Base-by-base conservation (phyloP, 2,329 filamentous ascomycete genomes). In the Pseudonectria foliicola region DNA sequence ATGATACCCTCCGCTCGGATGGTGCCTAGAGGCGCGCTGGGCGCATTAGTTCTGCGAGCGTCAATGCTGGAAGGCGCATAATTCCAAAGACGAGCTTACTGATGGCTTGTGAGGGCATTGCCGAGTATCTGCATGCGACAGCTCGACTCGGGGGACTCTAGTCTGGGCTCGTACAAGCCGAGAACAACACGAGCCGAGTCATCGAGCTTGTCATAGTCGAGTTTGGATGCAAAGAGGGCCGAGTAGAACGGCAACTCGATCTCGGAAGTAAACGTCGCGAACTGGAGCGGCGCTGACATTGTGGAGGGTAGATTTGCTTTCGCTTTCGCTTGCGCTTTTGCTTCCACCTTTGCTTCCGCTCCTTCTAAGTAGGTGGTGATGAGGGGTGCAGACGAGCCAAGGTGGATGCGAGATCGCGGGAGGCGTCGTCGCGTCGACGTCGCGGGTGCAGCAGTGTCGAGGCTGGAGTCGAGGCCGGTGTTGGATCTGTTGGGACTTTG, bases 171-270 rank as follows among this genome's bases (percentile, higher is more conserved):
- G 59, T 98, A 98, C 28, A 95, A 66, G 4, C 92, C 92, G 21
- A 94, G 71, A 3, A 96, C 74, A 40, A 82, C 81, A 29, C 90
- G 84, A 15, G 88, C 85, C 8, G 89, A 94, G 61, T 94, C 90
- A 66, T 95, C 85, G 33, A 98, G 85, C 64, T 89, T 95, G 66
- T 95, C 92, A 73, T 94, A 82, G 60, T 96, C 88, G 57, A 98
- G 87, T 66, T 98, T 98, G 47, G 83, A 84, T 6, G 82, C 79
- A 40, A 93, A 92, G n/a, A 98, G 76, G 5, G 87, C 82, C 29
- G 85, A 83, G 59, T 95, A 98, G 63, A 98, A 98, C 29, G 88
- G 86, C 28, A 96, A 73, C 59, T 98, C 92, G 55, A 96, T 88
- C 64, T 95, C 87, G 31, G 90, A 95, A 27, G 82, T 77, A 70